Percentiles rank a stretch among this genome's conserved stretches.
These are phyloP conservation scores for Xylaria sp. DNA, from an alignment of 2,329 filamentous ascomycete species.

Conservation along the genomic window DNA sequence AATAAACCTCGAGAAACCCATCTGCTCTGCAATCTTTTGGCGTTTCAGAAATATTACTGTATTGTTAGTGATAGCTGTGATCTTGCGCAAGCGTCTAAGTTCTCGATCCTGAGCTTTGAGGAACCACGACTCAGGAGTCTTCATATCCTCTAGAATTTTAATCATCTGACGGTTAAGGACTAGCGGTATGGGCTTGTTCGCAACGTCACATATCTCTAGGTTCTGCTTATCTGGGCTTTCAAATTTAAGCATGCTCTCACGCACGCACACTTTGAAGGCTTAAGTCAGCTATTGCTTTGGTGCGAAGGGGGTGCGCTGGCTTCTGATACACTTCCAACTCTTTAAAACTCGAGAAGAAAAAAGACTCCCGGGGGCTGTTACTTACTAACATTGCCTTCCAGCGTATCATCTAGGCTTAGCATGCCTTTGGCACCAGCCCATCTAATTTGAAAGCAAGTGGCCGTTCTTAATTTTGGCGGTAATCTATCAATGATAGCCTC, in stretches of 20 bases:
- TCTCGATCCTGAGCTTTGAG: constrained; percentile 71
- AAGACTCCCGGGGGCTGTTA: constrained; percentile 1
- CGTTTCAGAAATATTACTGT: constrained; percentile 74
- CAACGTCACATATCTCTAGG: constrained; percentile 78
- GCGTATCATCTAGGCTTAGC: constrained; percentile 73
- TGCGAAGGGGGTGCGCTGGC: not conserved
- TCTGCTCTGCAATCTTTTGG: constrained; percentile 69
- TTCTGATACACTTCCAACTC: not conserved
- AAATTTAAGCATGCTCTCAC: constrained; percentile 86
- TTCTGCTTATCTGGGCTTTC: constrained; percentile 62
- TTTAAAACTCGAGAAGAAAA: not conserved
- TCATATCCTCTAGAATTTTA: constrained; percentile 81
- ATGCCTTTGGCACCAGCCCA: constrained; percentile 79
- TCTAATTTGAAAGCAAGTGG: constrained; percentile 80
- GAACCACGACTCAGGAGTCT: constrained; percentile 68
- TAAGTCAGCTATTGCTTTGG: not conserved
- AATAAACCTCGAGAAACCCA: constrained; percentile 72
- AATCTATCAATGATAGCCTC: constrained; percentile 68
- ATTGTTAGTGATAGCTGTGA: constrained; percentile 68
- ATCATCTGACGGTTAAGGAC: constrained; percentile 83
- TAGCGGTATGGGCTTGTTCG: constrained; percentile 73
- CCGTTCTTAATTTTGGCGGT: constrained; percentile 58
- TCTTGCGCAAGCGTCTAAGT: constrained; percentile 67
- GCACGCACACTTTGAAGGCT: constrained; percentile 62
- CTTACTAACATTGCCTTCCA: constrained; percentile 62